Evolutionary conservation across 2,329 filamentous ascomycete species (phyloP), one percentile per base, ranked within the genome.

Genomic region (Pseudopithomyces chartarum): DNA sequence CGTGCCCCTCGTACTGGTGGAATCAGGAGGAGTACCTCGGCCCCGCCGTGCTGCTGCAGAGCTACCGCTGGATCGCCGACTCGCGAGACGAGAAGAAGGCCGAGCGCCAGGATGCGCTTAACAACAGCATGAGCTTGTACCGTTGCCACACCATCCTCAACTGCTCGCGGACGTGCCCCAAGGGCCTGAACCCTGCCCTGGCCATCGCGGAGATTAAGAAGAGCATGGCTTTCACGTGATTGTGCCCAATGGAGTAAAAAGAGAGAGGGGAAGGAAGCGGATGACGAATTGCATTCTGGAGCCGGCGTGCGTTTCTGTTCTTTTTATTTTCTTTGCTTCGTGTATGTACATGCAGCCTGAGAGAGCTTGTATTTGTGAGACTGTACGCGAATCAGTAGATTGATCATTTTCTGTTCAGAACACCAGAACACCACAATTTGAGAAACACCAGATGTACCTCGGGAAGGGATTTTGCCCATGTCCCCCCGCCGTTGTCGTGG

Each of bases 1-100:
- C 94, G 45, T 99, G 95, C 85, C 95, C 95, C n/a, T 97, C 92
- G 17, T 99, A 99, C 85, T 99, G 95, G 95, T 99, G 95, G 95
- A 99, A 99, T 84, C 88, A 90, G 68, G 93, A 98, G 81, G 93
- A 98, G 80, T 99, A 99, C 83, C 91, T 99, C 49, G 95, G 95
- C 62, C 95, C 95, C 58, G 95, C 95, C 66, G 91, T 99, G 59
- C 90, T 99, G 52, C 87, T 99, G 66, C 95, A 99, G 82, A 97
- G 92, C 8, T 99, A 98, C 87, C 88, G 94, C 75, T 99, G 95
- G 95, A 85, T 99, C 66, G 90, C 89, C 74, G 95, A 99, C 78
- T 96, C 91, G 42, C 90, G 95, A 79, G 95, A 99, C 77, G 90
- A 97, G 86, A 88, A 86, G 79, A 96, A 84, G 71, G 88, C 85